Base-by-base conservation (phyloP, 108 stramenopile genomes). In the Epithemia pelagica region DNA sequence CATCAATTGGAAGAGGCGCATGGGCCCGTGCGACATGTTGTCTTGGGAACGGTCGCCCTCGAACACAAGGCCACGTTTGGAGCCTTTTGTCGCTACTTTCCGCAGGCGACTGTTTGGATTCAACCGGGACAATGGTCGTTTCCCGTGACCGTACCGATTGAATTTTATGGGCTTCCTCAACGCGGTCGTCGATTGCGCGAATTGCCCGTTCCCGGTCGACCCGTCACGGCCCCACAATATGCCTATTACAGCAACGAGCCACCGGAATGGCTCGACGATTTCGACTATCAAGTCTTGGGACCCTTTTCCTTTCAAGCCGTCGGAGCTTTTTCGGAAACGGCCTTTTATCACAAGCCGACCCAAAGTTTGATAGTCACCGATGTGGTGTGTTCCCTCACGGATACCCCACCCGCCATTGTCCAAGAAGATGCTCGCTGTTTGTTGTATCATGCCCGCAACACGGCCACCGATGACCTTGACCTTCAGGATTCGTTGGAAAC, bases 21-120 rank as follows among this genome's bases (percentile, higher is more conserved):
- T 62, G 95, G 95, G 21, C 89, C 87, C 0, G 86, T 97, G 0
- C 76, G 69, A 52, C 91, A 95, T 68, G 85, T 97, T 64, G 91
- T 97, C 0, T 71, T 97, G 54, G 91, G 89, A 8, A 89, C 93
- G 2, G 85, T 92, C 7, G 96, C 93, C 20, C 64, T 95, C 22
- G 95, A 97, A 74, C 96, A 97, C 82, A 95, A 95, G 78, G 89
- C 89, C 0, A 91, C 90, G 0, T 82, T 92, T 57, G 92, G 90
- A 2, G 78, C 89, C 2, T 95, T 97, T 66, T 73, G 84, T 15
- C 77, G 78, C 59, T 74, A 82, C 46, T 96, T 91, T 62, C 77
- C 87, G n/a, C 33, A 74, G 19, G 94, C 95, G 1, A 83, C 79
- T 0, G 88, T 89, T 0, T 95, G 92, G 89, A 59, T 88, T 22